Evolutionary conservation across 1,139 yeast species (phyloP).

Genomic region (Protomyces gravidus): DNA sequence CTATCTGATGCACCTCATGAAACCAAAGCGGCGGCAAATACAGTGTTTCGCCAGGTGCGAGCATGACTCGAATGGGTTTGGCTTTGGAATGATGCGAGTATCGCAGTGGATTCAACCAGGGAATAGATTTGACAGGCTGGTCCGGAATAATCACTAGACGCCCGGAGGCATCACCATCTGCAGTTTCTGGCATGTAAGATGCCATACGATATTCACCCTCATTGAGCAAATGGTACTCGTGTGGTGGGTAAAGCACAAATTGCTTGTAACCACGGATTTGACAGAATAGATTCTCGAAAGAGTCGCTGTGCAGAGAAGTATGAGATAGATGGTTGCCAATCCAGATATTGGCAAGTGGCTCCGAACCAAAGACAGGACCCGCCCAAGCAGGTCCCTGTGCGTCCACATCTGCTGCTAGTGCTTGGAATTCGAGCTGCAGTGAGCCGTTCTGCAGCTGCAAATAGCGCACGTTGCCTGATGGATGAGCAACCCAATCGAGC

Average conservation of each 20-base stretch:
- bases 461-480: slow-evolving; percentile 37
- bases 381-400: slow-evolving; percentile 37
- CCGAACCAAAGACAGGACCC: slow-evolving; percentile 36
- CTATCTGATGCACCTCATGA: slow-evolving; percentile 41
- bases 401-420: slow-evolving; percentile 37
- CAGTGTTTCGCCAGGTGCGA: slow-evolving; percentile 43
- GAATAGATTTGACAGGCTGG: not conserved
- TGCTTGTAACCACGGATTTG: slow-evolving; percentile 42
- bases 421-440: slow-evolving; percentile 39
- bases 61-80: slow-evolving; percentile 35
- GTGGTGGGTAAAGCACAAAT: slow-evolving; percentile 43
- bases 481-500: slow-evolving; percentile 33
- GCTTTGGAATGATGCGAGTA: slow-evolving; percentile 1
- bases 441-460: slow-evolving; percentile 40
- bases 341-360: slow-evolving; percentile 44
- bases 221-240: slow-evolving; percentile 29
- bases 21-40: slow-evolving; percentile 46
- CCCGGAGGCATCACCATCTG: not conserved
- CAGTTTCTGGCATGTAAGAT: not conserved
- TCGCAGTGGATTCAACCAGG: slow-evolving; percentile 16
- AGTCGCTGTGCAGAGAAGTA: slow-evolving; percentile 44
- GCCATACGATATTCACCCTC: slow-evolving; percentile 20
- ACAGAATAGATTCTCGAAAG: slow-evolving; percentile 43
- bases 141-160: not conserved
- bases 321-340: slow-evolving; percentile 41